A percentile compares a stretch with the other conserved stretches of the same genome.
These are phyloP conservation scores for Calonectria hongkongensis DNA, from an alignment of 2,329 filamentous ascomycete genomes.

Conservation along the genomic window DNA sequence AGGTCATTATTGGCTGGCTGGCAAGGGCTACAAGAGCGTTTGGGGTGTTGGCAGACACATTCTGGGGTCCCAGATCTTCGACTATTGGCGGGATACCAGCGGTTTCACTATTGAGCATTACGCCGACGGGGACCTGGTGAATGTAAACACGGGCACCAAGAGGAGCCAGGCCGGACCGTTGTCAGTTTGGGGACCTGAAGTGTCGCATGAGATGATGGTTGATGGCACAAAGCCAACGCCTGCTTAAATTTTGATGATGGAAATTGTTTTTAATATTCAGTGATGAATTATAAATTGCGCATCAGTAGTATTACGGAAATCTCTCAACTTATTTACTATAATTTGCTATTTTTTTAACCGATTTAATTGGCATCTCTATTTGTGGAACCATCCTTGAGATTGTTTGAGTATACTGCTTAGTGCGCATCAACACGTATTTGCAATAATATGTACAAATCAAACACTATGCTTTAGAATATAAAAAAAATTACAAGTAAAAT, in stretches of 20 bases:
- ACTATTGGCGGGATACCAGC: slow-evolving; percentile 30
- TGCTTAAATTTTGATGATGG: not conserved
- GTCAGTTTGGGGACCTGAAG: slow-evolving; percentile 28
- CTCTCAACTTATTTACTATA: no score
- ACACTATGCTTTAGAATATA: no score
- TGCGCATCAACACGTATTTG: no score
- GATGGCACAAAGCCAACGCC: not conserved
- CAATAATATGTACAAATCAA: no score
- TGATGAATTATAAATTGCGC: no score
- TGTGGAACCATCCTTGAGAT: no score
- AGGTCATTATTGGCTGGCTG: slow-evolving; percentile 74
- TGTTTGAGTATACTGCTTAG: no score
- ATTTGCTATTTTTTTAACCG: no score
- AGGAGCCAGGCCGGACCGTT: slow-evolving; percentile 12
- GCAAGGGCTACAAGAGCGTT: slow-evolving; percentile 71
- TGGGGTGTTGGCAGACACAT: slow-evolving; percentile 79
- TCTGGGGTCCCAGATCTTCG: slow-evolving; percentile 63
- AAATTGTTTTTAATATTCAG: not conserved
- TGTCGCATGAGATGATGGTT: not conserved
- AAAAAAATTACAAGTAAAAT: no score
- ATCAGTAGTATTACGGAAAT: no score
- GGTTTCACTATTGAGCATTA: slow-evolving; percentile 72
- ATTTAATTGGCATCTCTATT: no score
- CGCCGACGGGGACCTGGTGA: slow-evolving; percentile 77
- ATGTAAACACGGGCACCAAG: slow-evolving; percentile 49